These are phyloP conservation scores for Moesziomyces parantarcticus DNA, from an alignment of 1,284 basidiomycete genomes.

Conservation along the genomic window DNA sequence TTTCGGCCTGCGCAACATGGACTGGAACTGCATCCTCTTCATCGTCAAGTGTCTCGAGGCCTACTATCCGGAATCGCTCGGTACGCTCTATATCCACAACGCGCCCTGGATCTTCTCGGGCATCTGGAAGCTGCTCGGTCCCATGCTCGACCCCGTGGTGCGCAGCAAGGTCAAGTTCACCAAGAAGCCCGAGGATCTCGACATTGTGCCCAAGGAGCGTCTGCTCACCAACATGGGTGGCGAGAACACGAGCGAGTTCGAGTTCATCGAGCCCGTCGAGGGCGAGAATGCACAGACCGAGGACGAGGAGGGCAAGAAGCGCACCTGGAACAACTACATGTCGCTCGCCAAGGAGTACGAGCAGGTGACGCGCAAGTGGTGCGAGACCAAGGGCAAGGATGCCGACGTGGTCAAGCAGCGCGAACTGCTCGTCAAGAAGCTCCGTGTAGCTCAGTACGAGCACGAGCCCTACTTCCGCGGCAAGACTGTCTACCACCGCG, in stretches of 20 bases:
- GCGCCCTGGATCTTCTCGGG: constrained; percentile 69
- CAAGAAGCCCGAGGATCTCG: constrained; percentile 61
- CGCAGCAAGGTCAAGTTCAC: constrained; percentile 65
- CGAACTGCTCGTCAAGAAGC: constrained; percentile 61
- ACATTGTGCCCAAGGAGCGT: constrained; percentile 57
- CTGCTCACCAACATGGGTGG: constrained; percentile 53
- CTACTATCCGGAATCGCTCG: constrained; percentile 69
- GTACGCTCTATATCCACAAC: constrained; percentile 67
- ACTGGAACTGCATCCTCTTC: constrained; percentile 61
- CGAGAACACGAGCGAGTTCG: constrained; percentile 41
- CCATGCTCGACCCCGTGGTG: constrained; percentile 66
- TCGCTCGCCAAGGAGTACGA: constrained; percentile 62
- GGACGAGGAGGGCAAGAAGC: constrained; percentile 61
- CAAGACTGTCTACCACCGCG: constrained; percentile 65
- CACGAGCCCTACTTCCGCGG: constrained; percentile 67
- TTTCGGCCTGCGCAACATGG: constrained; percentile 64
- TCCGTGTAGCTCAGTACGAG: constrained; percentile 66
- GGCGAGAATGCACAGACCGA: constrained; percentile 66
- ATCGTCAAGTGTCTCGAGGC: constrained; percentile 66
- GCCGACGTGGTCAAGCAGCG: constrained; percentile 52
- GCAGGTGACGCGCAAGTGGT: constrained; percentile 65
- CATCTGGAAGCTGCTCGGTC: constrained; percentile 65
- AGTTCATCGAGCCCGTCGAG: constrained; percentile 49
- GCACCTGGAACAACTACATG: constrained; percentile 59
- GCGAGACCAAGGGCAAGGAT: constrained; percentile 46